These are phyloP conservation scores for Triglochin maritima DNA, from an alignment of 106 monocot species.

Conservation along the genomic window DNA sequence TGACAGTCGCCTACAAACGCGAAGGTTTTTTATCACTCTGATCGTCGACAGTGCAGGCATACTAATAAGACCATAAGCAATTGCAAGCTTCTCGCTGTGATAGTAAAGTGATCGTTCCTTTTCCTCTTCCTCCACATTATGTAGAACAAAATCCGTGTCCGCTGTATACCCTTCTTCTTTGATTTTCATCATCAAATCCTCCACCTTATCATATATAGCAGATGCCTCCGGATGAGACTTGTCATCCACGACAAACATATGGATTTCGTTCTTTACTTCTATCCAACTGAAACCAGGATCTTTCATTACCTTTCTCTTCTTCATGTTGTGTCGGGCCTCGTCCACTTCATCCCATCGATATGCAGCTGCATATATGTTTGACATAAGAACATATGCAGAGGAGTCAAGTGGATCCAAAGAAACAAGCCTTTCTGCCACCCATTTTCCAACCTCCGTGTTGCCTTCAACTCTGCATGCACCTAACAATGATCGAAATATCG, in stretches of 20 bases:
- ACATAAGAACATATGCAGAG: constrained; percentile 71
- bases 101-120: constrained; percentile 38
- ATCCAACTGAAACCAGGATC: constrained; percentile 63
- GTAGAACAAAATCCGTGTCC: constrained; percentile 34
- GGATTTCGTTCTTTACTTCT: constrained; percentile 28
- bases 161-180: constrained; percentile 54
- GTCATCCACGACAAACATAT: constrained; percentile 48
- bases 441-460: constrained; percentile 34
- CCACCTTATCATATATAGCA: constrained; percentile 32
- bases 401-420: constrained; percentile 45
- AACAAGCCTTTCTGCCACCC: constrained; percentile 36
- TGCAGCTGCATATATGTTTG: constrained; percentile 51
- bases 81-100: constrained; percentile 55
- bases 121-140: constrained; percentile 53
- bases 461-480: constrained; percentile 52
- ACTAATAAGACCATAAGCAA: constrained; percentile 50
- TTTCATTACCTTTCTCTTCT: constrained; percentile 42
- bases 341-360: constrained; percentile 38
- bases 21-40: constrained; percentile 37
- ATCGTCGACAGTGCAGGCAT: constrained; percentile 16
- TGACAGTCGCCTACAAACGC: constrained; percentile 55
- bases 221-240: constrained; percentile 34
- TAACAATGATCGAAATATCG: constrained; percentile 51
- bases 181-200: constrained; percentile 41
- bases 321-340: constrained; percentile 45